Evolutionary conservation across 768 basidiomycete genomes (phyloP), one percentile per base, ranked within the genome.

Genomic region (Leccinum obscurum): DNA sequence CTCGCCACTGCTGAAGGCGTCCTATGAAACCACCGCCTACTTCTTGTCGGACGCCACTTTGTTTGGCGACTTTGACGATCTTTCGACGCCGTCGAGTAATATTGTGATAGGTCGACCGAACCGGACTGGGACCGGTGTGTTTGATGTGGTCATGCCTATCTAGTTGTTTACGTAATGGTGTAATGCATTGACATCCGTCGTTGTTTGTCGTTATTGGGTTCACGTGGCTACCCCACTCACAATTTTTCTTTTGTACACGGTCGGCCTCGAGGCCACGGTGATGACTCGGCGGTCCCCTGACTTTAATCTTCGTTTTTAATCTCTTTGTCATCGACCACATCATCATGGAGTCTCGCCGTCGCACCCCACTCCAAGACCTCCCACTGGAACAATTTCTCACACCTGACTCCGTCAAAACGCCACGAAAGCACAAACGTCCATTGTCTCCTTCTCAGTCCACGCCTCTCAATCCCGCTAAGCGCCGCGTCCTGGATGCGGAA

Each of bases 1-100:
- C 26, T 98, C 95, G n/a, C 94, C 96, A 8, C 82, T 98, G 44
- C 85, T 98, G 57, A 98, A 98, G 75, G 97, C 97, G 1, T 97
- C 95, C 9, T 99, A 92, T 76, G 97, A 98, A 77, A 98, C 95
- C 4, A 98, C 96, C 0, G 92, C 89, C 2, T 81, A 88, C 1
- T 97, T 99, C 81, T 75, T 99, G 65, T 92, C 95, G 4, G 93
- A 99, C 60, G 96, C 97, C 20, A 93, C 95, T 0, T 78, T 99
- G 52, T 87, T 89, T 71, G 97, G 97, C 26, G 97, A 98, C 77
- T 98, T 92, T 76, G 96, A 98, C 72, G 90, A 95, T 69, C 79
- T 98, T 64, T 84, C 86, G 20, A 89, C 90, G 22, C 96, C 96
- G 3, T 95, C 95, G 5, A 90, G 93, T 1, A 93, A 87, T 71